Evolutionary conservation across 192 early-diverging fungal species (phyloP).

Genomic region (Podochytrium sp.): DNA sequence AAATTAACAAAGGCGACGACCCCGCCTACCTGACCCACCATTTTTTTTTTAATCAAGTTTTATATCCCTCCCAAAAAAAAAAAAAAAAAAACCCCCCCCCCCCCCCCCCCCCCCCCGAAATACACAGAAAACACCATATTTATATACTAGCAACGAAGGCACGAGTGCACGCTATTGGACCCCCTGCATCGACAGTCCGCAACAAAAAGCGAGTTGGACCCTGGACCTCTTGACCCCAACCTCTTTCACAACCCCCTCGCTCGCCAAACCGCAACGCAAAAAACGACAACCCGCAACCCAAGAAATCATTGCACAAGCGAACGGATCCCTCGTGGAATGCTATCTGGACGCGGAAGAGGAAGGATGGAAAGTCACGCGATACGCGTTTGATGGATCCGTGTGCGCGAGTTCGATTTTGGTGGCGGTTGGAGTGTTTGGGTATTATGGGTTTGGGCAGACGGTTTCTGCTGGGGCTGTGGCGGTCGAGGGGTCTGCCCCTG

Average conservation of each 20-base stretch:
- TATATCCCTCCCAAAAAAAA: too few relatives aligned
- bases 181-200: conserved; percentile 47
- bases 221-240: conserved; percentile 39
- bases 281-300: conserved; percentile 10
- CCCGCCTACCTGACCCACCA: too few relatives aligned
- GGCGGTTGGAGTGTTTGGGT: conserved; percentile 49
- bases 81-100: not conserved
- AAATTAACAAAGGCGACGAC: too few relatives aligned
- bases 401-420: conserved; percentile 43
- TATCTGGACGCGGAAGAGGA: conserved; percentile 24
- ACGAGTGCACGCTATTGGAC: conserved; percentile 49
- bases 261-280: not conserved
- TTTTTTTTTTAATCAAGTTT: too few relatives aligned
- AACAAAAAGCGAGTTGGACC: conserved; percentile 46
- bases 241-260: conserved; percentile 13
- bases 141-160: conserved; percentile 46
- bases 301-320: conserved; percentile 43
- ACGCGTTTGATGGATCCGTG: conserved; percentile 31
- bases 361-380: conserved; percentile 38
- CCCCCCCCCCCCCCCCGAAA: not conserved
- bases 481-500: not conserved
- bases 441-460: conserved; percentile 11
- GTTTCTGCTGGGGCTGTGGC: not conserved
- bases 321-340: conserved; percentile 44
- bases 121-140: conserved; percentile 47